These are phyloP conservation scores for Globisporangium echinulatum DNA, from an alignment of 352 stramenopile genomes.

Conservation along the genomic window DNA sequence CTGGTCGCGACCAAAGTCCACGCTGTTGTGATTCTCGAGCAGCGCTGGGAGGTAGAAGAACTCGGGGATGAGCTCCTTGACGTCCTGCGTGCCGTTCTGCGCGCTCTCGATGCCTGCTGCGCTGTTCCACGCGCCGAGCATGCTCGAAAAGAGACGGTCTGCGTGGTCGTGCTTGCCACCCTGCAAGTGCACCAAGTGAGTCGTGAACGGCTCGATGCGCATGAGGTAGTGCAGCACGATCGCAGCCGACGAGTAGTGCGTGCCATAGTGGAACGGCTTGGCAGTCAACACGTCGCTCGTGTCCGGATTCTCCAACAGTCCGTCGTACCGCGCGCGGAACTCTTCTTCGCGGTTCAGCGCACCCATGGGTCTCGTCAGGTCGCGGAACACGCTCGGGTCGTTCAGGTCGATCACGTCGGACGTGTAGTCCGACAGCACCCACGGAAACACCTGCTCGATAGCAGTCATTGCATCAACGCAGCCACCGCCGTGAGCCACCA, in stretches of 20 bases:
- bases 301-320: slow-evolving; percentile 33
- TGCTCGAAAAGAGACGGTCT: slow-evolving; percentile 95
- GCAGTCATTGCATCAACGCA: neutral
- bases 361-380: slow-evolving; percentile 96
- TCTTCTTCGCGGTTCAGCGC: slow-evolving; percentile 90
- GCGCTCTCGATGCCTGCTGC: slow-evolving; percentile 51
- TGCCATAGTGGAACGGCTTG: slow-evolving; percentile 94
- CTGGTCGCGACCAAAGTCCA: slow-evolving; percentile 91
- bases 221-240: slow-evolving; percentile 98
- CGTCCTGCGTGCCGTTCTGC: slow-evolving; percentile 89
- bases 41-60: slow-evolving; percentile 96
- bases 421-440: slow-evolving; percentile 95
- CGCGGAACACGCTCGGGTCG: slow-evolving; percentile 90
- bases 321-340: slow-evolving; percentile 65
- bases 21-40: slow-evolving; percentile 93
- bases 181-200: slow-evolving; percentile 92
- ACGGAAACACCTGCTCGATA: slow-evolving; percentile 88
- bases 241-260: slow-evolving; percentile 86
- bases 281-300: slow-evolving; percentile 36
- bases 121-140: slow-evolving; percentile 90
- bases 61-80: slow-evolving; percentile 99
- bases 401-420: slow-evolving; percentile 90
- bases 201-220: slow-evolving; percentile 94
- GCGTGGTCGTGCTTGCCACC: slow-evolving; percentile 97
- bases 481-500: neutral